Conservation (phyloP, 306 rosid genomes). For the Ormosia emarginata region DNA sequence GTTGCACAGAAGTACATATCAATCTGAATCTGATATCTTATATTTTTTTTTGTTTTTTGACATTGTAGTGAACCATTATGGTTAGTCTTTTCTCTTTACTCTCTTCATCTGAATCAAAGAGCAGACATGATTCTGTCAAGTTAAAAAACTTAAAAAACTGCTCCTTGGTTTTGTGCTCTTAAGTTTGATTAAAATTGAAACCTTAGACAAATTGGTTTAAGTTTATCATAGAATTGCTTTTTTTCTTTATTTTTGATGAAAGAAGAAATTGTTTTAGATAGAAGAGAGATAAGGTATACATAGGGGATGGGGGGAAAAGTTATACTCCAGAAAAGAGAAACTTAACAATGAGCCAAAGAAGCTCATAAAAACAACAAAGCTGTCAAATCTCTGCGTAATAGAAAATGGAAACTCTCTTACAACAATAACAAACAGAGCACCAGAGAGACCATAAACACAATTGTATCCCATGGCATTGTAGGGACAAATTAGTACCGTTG, state of each 20-base stretch:
- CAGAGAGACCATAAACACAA: background rate
- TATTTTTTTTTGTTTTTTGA: background rate
- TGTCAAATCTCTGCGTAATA: background rate
- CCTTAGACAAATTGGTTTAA: background rate
- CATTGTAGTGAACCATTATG: background rate
- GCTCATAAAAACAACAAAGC: background rate
- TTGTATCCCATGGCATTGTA: background rate
- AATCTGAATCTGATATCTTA: background rate
- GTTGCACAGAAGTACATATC: background rate
- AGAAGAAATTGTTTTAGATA: background rate
- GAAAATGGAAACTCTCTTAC: background rate
- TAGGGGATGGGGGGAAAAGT: background rate
- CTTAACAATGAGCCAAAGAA: background rate
- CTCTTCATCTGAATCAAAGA: background rate
- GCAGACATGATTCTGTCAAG: background rate
- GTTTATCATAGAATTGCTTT: background rate
- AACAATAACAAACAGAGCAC: background rate
- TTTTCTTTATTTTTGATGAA: background rate
- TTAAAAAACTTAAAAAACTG: background rate
- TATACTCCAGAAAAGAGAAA: background rate
- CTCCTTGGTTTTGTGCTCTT: background rate
- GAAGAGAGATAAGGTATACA: background rate
- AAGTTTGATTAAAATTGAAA: background rate
- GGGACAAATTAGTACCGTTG: background rate
- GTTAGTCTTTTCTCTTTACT: background rate